Conservation (phyloP, 2,329 filamentous ascomycete species). For the Aspergillus ochraceus region DNA sequence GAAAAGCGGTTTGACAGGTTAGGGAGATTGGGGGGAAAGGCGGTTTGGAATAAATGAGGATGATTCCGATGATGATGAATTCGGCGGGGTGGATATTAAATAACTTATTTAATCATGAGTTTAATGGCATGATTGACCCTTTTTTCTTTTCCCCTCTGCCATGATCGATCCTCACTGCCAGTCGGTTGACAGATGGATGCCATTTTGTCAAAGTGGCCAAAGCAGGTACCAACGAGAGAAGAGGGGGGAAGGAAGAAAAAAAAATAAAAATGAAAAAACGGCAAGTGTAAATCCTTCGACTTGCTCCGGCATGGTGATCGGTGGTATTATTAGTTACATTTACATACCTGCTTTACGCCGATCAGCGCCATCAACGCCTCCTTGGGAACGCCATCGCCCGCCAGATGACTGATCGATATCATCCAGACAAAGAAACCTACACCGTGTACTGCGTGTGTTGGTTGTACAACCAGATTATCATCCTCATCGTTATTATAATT, state of each 20-base stretch:
- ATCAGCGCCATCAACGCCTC: background rate
- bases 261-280: no score
- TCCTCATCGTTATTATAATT: background rate
- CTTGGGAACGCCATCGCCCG: background rate
- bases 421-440: background rate
- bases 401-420: background rate
- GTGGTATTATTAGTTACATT: background rate
- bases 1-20: background rate
- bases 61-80: background rate
- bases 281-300: no score
- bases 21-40: background rate
- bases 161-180: background rate
- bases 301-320: background rate
- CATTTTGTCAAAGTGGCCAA: background rate
- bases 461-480: background rate
- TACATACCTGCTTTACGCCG: background rate
- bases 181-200: background rate
- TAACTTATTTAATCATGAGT: background rate
- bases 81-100: background rate
- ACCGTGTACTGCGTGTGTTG: background rate
- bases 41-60: slow-evolving; percentile 2
- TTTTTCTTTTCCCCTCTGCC: no score
- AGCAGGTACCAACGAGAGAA: background rate
- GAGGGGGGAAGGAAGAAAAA: background rate
- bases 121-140: background rate